These are phyloP conservation scores for Fistulifera pelliculosa DNA, from an alignment of 108 stramenopile species.

Conservation along the genomic window DNA sequence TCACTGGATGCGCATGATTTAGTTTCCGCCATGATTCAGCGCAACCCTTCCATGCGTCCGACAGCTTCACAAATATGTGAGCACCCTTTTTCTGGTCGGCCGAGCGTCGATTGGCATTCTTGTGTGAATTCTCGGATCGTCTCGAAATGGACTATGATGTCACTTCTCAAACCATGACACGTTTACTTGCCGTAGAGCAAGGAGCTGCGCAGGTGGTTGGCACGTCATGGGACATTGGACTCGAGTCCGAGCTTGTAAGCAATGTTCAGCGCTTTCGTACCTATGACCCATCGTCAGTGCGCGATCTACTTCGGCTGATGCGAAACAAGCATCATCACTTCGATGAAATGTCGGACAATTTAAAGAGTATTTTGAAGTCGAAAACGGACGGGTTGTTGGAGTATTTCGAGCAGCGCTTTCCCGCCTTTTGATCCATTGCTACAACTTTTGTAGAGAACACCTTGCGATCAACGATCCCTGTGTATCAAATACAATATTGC, in stretches of 20 bases:
- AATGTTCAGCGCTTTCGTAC: conserved; percentile 81
- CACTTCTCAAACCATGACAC: neutral
- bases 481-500: conserved; percentile 37
- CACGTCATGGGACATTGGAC: conserved; percentile 71
- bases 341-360: conserved; percentile 69
- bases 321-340: conserved; percentile 95
- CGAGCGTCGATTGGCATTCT: conserved; percentile 68
- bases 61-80: conserved; percentile 80
- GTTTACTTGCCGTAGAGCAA: conserved; percentile 59
- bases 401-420: conserved; percentile 80
- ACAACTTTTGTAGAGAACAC: conserved; percentile 37
- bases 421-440: conserved; percentile 86
- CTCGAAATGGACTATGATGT: conserved; percentile 42
- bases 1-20: conserved; percentile 78
- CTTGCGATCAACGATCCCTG: conserved; percentile 46
- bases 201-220: conserved; percentile 77
- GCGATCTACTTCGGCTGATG: conserved; percentile 86
- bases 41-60: conserved; percentile 74
- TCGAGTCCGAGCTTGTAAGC: conserved; percentile 69
- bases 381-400: conserved; percentile 48
- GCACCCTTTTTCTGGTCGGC: conserved; percentile 92
- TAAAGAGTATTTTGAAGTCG: conserved; percentile 40
- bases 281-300: conserved; percentile 84
- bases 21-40: conserved; percentile 69
- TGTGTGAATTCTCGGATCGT: conserved; percentile 87